These are phyloP conservation scores for Quercus lobata DNA, from an alignment of 331 rosid genomes.

Conservation along the genomic window DNA sequence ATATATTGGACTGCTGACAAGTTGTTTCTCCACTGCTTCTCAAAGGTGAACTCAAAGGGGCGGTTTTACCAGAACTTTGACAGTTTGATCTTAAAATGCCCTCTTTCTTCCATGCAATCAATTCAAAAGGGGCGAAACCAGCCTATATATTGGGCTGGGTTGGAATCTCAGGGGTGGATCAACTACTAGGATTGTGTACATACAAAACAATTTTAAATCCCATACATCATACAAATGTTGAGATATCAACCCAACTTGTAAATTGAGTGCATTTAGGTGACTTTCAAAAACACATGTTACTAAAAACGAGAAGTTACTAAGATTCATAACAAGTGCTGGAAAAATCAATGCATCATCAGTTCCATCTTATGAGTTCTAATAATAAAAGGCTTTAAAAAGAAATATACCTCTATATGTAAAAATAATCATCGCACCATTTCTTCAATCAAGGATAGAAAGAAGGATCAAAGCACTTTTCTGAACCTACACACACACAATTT, in stretches of 20 bases:
- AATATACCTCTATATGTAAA: slow-evolving; percentile 72
- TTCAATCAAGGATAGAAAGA: slow-evolving; percentile 89
- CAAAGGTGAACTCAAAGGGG: background rate
- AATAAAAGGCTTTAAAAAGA: no score
- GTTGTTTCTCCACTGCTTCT: background rate
- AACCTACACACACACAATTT: slow-evolving; percentile 34
- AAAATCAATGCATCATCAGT: no score
- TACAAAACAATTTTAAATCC: background rate
- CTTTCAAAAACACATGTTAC: background rate
- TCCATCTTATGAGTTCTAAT: no score
- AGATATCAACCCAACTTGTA: background rate
- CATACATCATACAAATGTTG: background rate
- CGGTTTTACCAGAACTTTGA: background rate
- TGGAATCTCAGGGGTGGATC: background rate
- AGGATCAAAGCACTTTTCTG: slow-evolving; percentile 85
- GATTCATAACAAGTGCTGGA: background rate
- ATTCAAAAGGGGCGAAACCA: background rate
- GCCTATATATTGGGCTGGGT: background rate
- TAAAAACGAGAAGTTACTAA: background rate
- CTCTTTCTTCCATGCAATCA: background rate
- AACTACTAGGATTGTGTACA: background rate
- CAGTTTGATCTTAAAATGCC: background rate
- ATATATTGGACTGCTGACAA: background rate
- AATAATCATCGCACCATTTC: slow-evolving; percentile 98
- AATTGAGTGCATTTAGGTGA: background rate